Conservation (phyloP, 2,329 filamentous ascomycete species). For the Remersonia thermophila region DNA sequence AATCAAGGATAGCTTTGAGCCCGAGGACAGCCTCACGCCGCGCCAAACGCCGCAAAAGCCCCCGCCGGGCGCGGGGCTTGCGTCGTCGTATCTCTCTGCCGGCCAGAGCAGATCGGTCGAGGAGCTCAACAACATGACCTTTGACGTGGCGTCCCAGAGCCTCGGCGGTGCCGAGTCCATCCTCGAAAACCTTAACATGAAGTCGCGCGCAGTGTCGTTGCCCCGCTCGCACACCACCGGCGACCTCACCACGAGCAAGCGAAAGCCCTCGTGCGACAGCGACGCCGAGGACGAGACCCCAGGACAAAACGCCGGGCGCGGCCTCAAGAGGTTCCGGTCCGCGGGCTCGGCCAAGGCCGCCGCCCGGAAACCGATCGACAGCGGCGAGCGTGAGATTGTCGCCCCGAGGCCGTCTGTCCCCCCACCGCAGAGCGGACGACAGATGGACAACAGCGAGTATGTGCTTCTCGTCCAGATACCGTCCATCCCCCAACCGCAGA, state of each 20-base stretch:
- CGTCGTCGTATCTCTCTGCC: constrained; percentile 18
- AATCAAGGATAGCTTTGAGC: constrained; percentile 36
- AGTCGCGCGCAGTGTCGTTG: constrained; percentile 22
- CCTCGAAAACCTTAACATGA: constrained; percentile 31
- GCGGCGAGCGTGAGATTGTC: constrained; percentile 25
- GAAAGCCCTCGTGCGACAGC: constrained; percentile 39
- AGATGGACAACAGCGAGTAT: constrained; percentile 39
- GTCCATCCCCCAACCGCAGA: constrained; percentile 34
- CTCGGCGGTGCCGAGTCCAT: constrained; percentile 38
- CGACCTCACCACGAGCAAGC: constrained; percentile 39
- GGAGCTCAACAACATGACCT: constrained; percentile 38
- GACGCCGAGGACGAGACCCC: constrained; percentile 38
- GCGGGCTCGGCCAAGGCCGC: constrained; percentile 29
- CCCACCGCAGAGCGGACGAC: constrained; percentile 38
- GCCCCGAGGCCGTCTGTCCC: constrained; percentile 33
- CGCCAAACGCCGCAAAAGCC: constrained; percentile 13
- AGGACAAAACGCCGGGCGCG: constrained; percentile 28
- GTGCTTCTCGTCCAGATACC: constrained; percentile 37
- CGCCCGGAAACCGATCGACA: constrained; percentile 21
- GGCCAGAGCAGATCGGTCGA: constrained; percentile 31
- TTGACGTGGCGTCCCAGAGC: constrained; percentile 43
- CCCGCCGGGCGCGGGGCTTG: constrained; percentile 9
- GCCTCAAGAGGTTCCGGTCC: constrained; percentile 45
- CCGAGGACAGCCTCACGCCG: constrained; percentile 28
- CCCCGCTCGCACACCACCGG: constrained; percentile 14